Evolutionary conservation across 2,329 filamentous ascomycete genomes (phyloP), one percentile per base, ranked within the genome.

Genomic region (Alternaria ethzedia): DNA sequence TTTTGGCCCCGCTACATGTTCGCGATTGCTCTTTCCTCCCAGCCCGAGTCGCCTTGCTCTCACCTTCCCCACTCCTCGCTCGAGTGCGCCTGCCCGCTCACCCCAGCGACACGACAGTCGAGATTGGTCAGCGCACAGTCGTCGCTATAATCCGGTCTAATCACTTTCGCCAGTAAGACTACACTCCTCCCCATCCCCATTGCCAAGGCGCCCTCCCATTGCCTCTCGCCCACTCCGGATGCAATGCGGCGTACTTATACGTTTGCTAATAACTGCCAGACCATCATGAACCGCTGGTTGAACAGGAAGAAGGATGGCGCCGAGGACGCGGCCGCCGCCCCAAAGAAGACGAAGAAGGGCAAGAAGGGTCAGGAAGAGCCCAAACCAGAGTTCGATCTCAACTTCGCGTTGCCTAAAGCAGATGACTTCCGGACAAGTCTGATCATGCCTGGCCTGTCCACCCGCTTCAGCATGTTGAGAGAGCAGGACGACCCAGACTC

Each of bases 381-480:
- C 49, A 91, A 90, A 76, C 84, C 83, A 62, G 87, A 92, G 65
- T 81, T 97, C 50, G 91, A 98, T 73, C 83, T 98, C 12, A 79
- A 89, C 3, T 84, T 84, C 12, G 94, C 89, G 1, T 84, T 99
- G 3, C 96, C 96, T 2, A 86, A 94, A 0, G 90, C 84, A 50
- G 93, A 98, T 80, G 91, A 98, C 75, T 98, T 99, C 80, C 89
- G 96, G 61, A 99, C 96, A 4, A 98, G 96, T 84, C 83, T 99
- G 62, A 85, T 99, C 66, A 97, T 99, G 95, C 94, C 93, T 0
- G 95, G 94, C 45, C 86, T 99, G 5, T 98, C 95, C 0, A 93
- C 94, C 12, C 90, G 96, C 7, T 99, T 99, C 79, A 98, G 95
- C 71, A 98, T 98, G 95, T 84, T 98, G 30, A 86, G 93, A 73